Percentiles rank a stretch among this genome's conserved stretches.
phyloP scores from a whole-genome alignment of 805 yeast species.

The Diddensiella transvaalensis region DNA sequence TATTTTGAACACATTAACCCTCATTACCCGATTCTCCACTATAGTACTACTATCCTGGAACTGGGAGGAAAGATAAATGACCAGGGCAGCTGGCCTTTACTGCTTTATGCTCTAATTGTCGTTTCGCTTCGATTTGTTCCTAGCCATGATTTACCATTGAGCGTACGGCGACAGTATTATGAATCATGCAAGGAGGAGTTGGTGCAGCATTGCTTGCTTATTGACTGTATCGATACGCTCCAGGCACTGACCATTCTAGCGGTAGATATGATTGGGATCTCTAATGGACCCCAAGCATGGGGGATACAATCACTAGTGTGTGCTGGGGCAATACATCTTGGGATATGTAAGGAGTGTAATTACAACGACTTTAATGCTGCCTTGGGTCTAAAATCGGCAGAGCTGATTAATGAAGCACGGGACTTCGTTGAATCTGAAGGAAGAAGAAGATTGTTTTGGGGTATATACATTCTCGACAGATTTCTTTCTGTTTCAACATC shows the following conservation, averaged over 20 bases:
- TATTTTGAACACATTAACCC: slow-evolving; percentile 79
- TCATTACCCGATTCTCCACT: slow-evolving; percentile 72
- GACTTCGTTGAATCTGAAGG: slow-evolving; percentile 77
- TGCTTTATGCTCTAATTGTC: slow-evolving; percentile 23
- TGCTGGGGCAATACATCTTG: slow-evolving; percentile 23
- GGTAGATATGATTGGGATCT: slow-evolving; percentile 25
- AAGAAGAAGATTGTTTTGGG: slow-evolving; percentile 81
- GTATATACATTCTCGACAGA: slow-evolving; percentile 85
- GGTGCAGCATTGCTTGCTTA: slow-evolving; percentile 21
- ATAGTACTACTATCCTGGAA: slow-evolving; percentile 11
- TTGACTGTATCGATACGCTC: slow-evolving; percentile 22
- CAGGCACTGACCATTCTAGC: slow-evolving; percentile 28
- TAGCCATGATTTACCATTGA: slow-evolving; percentile 6
- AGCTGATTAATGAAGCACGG: slow-evolving; percentile 12
- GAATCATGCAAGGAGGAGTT: slow-evolving; percentile 21
- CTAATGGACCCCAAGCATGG: slow-evolving; percentile 31
- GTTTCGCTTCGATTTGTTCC: slow-evolving; percentile 23
- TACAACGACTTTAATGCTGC: slow-evolving; percentile 1
- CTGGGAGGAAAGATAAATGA: slow-evolving; percentile 4
- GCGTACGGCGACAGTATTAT: slow-evolving; percentile 15
- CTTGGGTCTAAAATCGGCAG: slow-evolving; percentile 9
- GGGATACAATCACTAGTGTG: slow-evolving; percentile 25
- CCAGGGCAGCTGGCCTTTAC: slow-evolving; percentile 9
- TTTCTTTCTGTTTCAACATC: slow-evolving; percentile 34
- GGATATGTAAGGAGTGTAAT: slow-evolving; percentile 15